Base-by-base conservation (phyloP, 129 eudicot species). In the Flaveria trinervia region DNA sequence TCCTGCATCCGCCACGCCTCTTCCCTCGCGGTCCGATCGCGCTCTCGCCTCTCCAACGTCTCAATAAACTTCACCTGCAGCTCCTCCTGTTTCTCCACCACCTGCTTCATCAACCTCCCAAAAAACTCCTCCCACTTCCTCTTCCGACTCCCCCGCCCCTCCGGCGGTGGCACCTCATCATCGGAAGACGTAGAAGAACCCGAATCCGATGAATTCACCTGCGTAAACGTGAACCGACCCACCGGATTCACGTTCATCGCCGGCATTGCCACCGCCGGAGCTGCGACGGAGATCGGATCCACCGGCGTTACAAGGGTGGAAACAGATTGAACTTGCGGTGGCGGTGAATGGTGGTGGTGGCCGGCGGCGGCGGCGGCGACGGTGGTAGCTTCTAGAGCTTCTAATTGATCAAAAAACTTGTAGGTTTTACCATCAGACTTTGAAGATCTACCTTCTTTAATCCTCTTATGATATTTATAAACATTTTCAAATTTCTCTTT, bases 401-500 rank as follows among this genome's bases (percentile, higher is more conserved):
- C 86, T 73, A 94, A 84, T 76, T 94, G 97, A 39, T 94, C 97
- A 68, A 94, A 94, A 84, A 94, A 94, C 14, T 97, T 85, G 65
- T 94, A 94, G 20, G 88, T 91, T 77, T 94, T 94, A n/a, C 93
- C 97, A 62, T 91, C 96, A 0, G 91, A 64, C 73, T 94, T 94
- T 8, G 96, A 81, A 51, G 87, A 81, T 9, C 98, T 85, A 26
- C 96, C 97, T 46, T 89, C 97, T 84, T 89, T 91, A 45, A 97
- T 94, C 70, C 98, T 73, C 59, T 87, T 91, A 75, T 93, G 98
- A 56, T 93, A 93, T 70, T 93, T 93, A 81, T 81, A 93, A 41
- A 93, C 98, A 60, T 93, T 93, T 73, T 93, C 98, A 80, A 93
- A 93, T 70, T 93, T 93, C 79, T 93, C 98, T 39, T 87, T 93